These are phyloP conservation scores for Fusarium pininemorale DNA, from an alignment of 2,329 filamentous ascomycete species.

Conservation along the genomic window DNA sequence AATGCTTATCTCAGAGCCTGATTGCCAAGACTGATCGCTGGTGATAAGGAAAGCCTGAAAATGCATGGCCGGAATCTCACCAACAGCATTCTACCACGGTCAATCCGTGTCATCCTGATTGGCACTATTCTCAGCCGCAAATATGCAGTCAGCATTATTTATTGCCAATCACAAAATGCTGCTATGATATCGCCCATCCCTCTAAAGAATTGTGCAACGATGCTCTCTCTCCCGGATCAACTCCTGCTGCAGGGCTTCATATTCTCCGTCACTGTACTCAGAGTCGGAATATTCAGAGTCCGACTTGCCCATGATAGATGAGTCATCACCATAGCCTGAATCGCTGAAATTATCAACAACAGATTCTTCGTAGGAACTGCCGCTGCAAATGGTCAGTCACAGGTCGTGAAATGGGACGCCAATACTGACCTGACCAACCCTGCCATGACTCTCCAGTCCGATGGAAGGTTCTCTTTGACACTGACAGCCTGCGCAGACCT, in stretches of 20 bases:
- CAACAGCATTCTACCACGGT: not conserved
- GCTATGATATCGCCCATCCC: not conserved
- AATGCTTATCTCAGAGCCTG: not conserved
- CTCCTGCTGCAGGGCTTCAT: not conserved
- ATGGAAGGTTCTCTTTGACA: not conserved
- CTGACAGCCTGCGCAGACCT: not conserved
- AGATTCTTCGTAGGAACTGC: not conserved
- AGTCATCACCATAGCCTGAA: not conserved
- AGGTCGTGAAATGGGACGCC: rapidly evolving
- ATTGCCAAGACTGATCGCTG: not conserved
- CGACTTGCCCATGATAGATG: not conserved
- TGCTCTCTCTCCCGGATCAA: not conserved
- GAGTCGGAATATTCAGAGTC: not conserved
- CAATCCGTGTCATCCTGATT: not conserved
- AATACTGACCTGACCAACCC: not conserved
- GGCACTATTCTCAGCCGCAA: not conserved
- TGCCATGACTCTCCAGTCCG: not conserved
- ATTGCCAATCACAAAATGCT: not conserved
- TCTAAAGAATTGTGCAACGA: not conserved
- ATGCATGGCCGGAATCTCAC: not conserved
- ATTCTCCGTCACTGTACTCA: not conserved
- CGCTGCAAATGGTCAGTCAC: not conserved
- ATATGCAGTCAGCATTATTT: not conserved
- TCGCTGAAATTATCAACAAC: not conserved
- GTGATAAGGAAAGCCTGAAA: not conserved